Conservation (phyloP, 2,329 filamentous ascomycete genomes). For the Sarocladiaceae sp. region DNA sequence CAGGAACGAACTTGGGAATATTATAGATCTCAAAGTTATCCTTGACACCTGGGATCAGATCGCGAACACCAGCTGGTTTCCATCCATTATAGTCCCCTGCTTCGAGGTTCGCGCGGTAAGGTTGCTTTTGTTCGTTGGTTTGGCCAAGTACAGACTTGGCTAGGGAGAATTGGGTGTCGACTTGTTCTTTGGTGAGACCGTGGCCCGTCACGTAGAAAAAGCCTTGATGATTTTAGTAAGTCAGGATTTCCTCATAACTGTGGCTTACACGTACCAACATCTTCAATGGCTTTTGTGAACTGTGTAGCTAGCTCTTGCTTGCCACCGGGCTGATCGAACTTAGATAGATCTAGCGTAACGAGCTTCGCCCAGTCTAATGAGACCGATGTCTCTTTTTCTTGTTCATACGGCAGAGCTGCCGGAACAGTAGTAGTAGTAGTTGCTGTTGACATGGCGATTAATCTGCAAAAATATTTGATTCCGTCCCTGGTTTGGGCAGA, state of each 20-base stretch:
- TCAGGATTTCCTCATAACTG: too few species aligned
- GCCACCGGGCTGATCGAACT: conserved; percentile 46
- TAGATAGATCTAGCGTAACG: conserved; percentile 48
- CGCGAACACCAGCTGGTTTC: conserved; percentile 36
- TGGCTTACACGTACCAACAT: too few species aligned
- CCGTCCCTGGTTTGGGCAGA: too few species aligned
- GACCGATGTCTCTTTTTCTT: neutral
- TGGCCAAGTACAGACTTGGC: conserved; percentile 52
- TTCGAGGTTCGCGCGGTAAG: conserved; percentile 44
- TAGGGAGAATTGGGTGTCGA: conserved; percentile 55
- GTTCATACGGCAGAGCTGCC: neutral
- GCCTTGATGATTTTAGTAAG: too few species aligned
- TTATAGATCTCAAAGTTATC: conserved; percentile 36
- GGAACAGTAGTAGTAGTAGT: too few species aligned
- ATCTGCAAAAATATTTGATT: too few species aligned
- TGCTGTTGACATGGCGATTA: too few species aligned
- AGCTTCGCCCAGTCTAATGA: conserved; percentile 47
- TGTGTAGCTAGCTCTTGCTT: conserved; percentile 48
- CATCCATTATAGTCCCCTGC: conserved; percentile 53
- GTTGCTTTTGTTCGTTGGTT: conserved; percentile 51
- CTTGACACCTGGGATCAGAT: conserved; percentile 18
- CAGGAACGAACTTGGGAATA: conserved; percentile 33
- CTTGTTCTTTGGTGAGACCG: conserved; percentile 52
- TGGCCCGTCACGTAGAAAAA: conserved; percentile 61
- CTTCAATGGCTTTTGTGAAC: conserved; percentile 46